Conservation (phyloP, 2,329 filamentous ascomycete species). For the Phialophora expanda region DNA sequence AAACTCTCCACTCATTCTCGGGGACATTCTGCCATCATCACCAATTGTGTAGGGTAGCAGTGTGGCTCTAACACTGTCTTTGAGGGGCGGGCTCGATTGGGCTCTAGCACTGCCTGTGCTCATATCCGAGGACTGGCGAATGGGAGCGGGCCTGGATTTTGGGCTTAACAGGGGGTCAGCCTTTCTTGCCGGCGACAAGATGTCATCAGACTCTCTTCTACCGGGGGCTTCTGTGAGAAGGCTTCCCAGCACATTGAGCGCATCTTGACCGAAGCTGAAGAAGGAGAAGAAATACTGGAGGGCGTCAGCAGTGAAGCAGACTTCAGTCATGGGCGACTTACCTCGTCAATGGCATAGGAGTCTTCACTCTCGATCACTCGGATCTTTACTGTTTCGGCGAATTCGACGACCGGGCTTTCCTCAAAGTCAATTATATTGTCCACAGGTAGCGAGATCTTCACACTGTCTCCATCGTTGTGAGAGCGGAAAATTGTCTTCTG, state of each 20-base stretch:
- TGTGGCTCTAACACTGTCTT: constrained; percentile 66
- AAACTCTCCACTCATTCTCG: constrained; percentile 52
- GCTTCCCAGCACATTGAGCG: constrained; percentile 75
- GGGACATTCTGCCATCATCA: constrained; percentile 53
- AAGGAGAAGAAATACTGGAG: constrained; percentile 92
- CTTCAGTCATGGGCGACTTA: constrained; percentile 48
- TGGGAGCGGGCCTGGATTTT: constrained; percentile 11
- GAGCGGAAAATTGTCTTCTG: constrained; percentile 95
- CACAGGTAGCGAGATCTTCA: constrained; percentile 92
- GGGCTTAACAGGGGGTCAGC: constrained; percentile 25
- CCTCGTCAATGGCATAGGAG: constrained; percentile 93
- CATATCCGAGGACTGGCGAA: constrained; percentile 26
- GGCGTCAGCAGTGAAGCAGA: constrained; percentile 18
- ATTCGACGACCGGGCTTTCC: constrained; percentile 85
- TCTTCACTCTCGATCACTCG: constrained; percentile 92
- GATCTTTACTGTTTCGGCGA: constrained; percentile 92
- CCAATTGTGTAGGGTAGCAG: constrained; percentile 59
- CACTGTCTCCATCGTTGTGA: constrained; percentile 94
- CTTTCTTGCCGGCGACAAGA: constrained; percentile 38
- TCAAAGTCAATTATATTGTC: constrained; percentile 91
- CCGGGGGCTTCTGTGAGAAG: constrained; percentile 70
- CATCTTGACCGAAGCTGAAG: constrained; percentile 83
- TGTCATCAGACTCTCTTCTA: constrained; percentile 47
- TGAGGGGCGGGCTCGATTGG: constrained; percentile 44
- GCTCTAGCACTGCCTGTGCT: constrained; percentile 25